Evolutionary conservation across 2,329 filamentous ascomycete species (phyloP).

Genomic region (Chaetomium globosum): DNA sequence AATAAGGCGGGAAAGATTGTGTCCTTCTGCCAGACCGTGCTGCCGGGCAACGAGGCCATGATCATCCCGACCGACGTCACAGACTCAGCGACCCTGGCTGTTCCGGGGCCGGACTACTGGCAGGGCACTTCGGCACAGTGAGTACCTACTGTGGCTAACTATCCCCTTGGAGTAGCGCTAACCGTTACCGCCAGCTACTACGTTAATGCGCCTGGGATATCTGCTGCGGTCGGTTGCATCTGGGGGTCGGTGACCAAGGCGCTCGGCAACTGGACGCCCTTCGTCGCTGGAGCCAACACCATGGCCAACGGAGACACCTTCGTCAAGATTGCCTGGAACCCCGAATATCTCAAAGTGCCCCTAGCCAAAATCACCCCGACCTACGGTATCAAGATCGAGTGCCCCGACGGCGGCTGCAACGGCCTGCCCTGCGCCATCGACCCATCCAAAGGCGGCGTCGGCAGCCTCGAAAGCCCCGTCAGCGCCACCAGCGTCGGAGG

Average conservation of each 20-base stretch:
- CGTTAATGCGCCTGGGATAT: conserved; percentile 72
- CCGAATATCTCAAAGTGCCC: conserved; percentile 64
- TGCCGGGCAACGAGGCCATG: conserved; percentile 81
- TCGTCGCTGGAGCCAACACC: conserved; percentile 75
- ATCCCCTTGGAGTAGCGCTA: conserved; percentile 19
- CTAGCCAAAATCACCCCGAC: conserved; percentile 61
- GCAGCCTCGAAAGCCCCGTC: conserved; percentile 60
- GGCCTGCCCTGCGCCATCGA: conserved; percentile 76
- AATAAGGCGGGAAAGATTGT: conserved; percentile 66
- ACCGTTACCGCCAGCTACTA: conserved; percentile 60
- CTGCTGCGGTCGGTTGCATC: conserved; percentile 63
- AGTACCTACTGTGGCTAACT: conserved; percentile 44
- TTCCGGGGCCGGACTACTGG: conserved; percentile 73
- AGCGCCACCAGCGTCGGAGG: conserved; percentile 65
- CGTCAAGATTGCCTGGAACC: conserved; percentile 77
- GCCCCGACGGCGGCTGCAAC: conserved; percentile 65
- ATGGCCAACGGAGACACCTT: conserved; percentile 66
- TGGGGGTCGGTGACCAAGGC: conserved; percentile 68
- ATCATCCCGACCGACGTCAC: conserved; percentile 74
- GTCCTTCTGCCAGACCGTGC: conserved; percentile 77
- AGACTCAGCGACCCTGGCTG: conserved; percentile 62
- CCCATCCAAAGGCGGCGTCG: conserved; percentile 57
- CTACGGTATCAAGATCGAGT: conserved; percentile 72
- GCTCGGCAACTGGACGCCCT: conserved; percentile 76
- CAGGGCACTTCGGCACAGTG: conserved; percentile 72